Evolutionary conservation across 139 green algal species (phyloP), one percentile per base, ranked within the genome.

Genomic region (Zygnema cylindricum): DNA sequence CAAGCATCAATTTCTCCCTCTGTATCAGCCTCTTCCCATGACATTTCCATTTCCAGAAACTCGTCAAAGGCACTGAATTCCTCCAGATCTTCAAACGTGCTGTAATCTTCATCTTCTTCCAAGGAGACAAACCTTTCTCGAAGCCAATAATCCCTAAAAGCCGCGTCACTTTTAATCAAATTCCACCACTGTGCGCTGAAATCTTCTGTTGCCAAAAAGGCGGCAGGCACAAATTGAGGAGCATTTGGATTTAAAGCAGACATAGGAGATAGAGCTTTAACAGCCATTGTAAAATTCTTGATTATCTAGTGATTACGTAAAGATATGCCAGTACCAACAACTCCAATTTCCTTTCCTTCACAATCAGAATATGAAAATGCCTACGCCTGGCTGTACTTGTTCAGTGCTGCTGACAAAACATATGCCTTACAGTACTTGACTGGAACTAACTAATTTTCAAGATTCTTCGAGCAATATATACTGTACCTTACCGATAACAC

Each of bases 111-210:
- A 3, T 39, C 77, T 33, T 84, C 77, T 7, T 55, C 33, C 41
- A 49, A 21, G 25, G n/a, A 49, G 7, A 35, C 77, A 38, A 54
- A 84, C 41, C 77, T 32, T 54, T 84, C 77, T 7, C 77, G 2
- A 22, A 84, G 33, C 77, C 77, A 84, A 33, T 84, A 84, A 33
- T 84, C 77, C 77, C 40, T 55, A 33, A 84, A 84, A 2, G 77
- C 77, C 32, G 77, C 41, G 32, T 49, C 49, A 2, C 3, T 84
- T 33, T 84, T 49, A 7, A 84, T 63, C 2, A 84, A 3, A 2
- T 2, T 3, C 77, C 77, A 84, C 77, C 77, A 84, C 33, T 39
- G n/a, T 3, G 77, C 22, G 38, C 38, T 36, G 77, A 84, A 84
- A 7, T 84, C 77, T 3, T 84, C 77, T 7, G 33, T 54, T 3